Base-by-base conservation (phyloP, 208 protist genomes). In the Leishmania guyanensis region DNA sequence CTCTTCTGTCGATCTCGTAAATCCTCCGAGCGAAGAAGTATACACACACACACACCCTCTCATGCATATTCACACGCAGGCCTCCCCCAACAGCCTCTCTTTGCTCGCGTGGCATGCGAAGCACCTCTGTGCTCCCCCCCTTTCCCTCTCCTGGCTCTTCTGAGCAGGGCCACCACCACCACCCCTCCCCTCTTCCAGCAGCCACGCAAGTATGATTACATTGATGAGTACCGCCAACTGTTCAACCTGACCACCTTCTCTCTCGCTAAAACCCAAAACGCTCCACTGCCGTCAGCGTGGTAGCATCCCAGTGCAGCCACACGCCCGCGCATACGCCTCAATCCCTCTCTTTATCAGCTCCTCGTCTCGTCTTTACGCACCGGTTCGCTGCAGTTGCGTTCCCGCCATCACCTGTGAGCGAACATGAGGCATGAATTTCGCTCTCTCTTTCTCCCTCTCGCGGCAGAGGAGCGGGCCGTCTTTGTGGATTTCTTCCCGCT, bases 361-460 rank as follows among this genome's bases (percentile, higher is more conserved):
- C 39, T 29, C 68, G 43, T 33, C n/a, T 73, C 68, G 26, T 14
- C 26, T 33, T 39, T 3, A 12, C 3, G 62, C 29, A 39, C 62
- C 62, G 29, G 26, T 39, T 20, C 68, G 33, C 68, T 33, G 68
- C 46, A 48, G 8, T 20, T 1, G 22, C 43, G 10, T 39, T 73
- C 33, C 68, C 43, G 16, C 62, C 62, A n/a, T 56, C 53, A 46
- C 50, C 68, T 62, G 29, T 39, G 9, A 33, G 51, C n/a, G 12
- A 33, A 36, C 26, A 86, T 86, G 78, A 73, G 46, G 36, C 56
- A 43, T 58, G 43, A 65, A 3, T 88, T 84, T 39, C 77, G 58
- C 29, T 87, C 86, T 0, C 73, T 89, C 9, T 89, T 89, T 56
- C 76, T 89, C 4, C 83, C 82, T 8, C 51, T 84, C 65, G 65